Evolutionary conservation across 306 rosid genomes (phyloP), one percentile per base, ranked within the genome.

Genomic region (Carpinus viminea): DNA sequence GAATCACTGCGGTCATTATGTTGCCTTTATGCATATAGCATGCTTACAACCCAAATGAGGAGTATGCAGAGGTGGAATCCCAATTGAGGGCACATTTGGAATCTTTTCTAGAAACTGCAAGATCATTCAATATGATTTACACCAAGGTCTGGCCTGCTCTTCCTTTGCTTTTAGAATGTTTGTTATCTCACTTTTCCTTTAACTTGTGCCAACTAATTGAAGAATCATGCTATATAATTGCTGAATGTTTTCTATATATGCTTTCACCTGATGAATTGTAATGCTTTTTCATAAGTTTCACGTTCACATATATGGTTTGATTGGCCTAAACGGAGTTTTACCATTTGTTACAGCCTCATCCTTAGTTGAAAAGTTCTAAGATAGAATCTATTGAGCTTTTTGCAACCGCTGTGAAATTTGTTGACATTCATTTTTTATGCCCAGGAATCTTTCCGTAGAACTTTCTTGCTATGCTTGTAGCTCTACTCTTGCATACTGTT

Each of bases 21-120:
- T 73, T 70, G 5, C 65, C 46, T 68, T 24, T 18, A 12, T 79
- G 79, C 77, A 77, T 87, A 36, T 74, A 92, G 97, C 93, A 94
- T 82, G 92, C 97, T 26, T 92, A 92, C 85, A 91, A 92, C 89
- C 98, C 98, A 48, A 91, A 94, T 53, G 98, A 94, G 85, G 98
- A 88, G 82, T 91, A 92, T 70, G 83, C 87, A 10, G 93, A 88
- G 83, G 97, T 89, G 79, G 98, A 94, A 79, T 81, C 97, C 84
- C 91, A 91, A 75, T 83, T 94, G 86, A 89, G 98, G 46, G 82
- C 85, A 20, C 93, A 91, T 81, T 86, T 94, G 89, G 97, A 89
- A 80, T 94, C 97, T 74, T 94, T 94, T 80, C 91, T 94, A 57
- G 97, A 94, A 87, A 94, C 98, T 59, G 98, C 98, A 34, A 91